phyloP scores from a whole-genome alignment of 2,329 filamentous ascomycete genomes.

The Pezicula neosporulosa region DNA sequence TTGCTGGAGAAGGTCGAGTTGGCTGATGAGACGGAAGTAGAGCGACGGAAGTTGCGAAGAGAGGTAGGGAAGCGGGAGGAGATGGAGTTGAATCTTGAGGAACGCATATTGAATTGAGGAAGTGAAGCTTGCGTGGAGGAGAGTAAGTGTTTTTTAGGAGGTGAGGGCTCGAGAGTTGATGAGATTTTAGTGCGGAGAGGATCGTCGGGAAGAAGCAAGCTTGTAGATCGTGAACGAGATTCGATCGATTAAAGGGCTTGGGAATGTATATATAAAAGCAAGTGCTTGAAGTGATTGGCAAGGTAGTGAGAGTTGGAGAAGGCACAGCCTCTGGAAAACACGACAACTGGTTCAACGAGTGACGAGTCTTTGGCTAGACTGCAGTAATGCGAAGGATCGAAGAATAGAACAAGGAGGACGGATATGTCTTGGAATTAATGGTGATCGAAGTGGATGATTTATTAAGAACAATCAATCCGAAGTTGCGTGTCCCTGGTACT shows the following conservation, averaged over 20 bases:
- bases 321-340: conserved; percentile 20
- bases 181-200: not conserved
- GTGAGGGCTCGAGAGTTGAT: not conserved
- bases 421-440: conserved; percentile 6
- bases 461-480: conserved; percentile 11
- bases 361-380: conserved; percentile 20
- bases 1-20: conserved; percentile 23
- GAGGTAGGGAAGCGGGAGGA: conserved; percentile 49
- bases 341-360: conserved; percentile 19
- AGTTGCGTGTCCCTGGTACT: conserved; percentile 17
- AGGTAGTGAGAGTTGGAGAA: conserved; percentile 3
- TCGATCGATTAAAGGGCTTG: not conserved
- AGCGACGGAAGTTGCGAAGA: conserved; percentile 51
- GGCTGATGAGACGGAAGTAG: conserved; percentile 32
- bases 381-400: conserved; percentile 10
- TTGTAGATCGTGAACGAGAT: conserved; percentile 2
- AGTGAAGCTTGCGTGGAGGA: not conserved
- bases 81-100: conserved; percentile 26
- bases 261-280: conserved; percentile 1
- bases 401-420: conserved; percentile 4
- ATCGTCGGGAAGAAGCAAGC: not conserved
- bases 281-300: not conserved
- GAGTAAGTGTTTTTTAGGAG: not conserved
- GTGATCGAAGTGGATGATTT: not conserved
- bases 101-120: conserved; percentile 22